Conservation (phyloP, 805 yeast genomes). For the Wickerhamiella siamensis region DNA sequence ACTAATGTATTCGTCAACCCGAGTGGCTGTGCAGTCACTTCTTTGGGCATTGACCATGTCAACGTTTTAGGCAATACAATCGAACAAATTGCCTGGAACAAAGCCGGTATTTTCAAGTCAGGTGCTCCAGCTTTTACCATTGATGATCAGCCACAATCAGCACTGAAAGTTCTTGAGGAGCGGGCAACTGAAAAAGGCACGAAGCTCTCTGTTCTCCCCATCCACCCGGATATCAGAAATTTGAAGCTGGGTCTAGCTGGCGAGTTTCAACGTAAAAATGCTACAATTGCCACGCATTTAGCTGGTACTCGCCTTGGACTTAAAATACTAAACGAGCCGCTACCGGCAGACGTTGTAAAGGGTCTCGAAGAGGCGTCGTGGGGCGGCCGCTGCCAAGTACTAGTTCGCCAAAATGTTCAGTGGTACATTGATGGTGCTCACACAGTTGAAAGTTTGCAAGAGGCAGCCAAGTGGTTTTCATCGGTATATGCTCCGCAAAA, state of each 20-base stretch:
- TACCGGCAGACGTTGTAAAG: constrained; percentile 13
- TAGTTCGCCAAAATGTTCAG: constrained; percentile 35
- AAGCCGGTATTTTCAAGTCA: constrained; percentile 77
- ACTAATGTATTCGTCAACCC: constrained; percentile 77
- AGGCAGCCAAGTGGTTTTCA: constrained; percentile 71
- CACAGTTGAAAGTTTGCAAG: constrained; percentile 71
- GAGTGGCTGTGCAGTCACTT: constrained; percentile 68
- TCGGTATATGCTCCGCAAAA: constrained; percentile 16
- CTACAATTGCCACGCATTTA: constrained; percentile 69
- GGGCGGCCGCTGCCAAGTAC: constrained; percentile 92
- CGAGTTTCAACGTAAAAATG: constrained; percentile 70
- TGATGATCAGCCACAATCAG: constrained; percentile 37
- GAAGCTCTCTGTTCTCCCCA: constrained; percentile 36
- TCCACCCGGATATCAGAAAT: constrained; percentile 27
- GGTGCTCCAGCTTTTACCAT: constrained; percentile 56
- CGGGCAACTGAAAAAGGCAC: constrained; percentile 56
- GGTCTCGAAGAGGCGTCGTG: constrained; percentile 32
- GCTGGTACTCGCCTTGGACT: constrained; percentile 36
- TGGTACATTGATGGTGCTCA: constrained; percentile 97
- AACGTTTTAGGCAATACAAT: constrained; percentile 74
- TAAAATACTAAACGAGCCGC: constrained; percentile 11
- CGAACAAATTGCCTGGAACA: constrained; percentile 89
- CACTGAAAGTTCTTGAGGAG: constrained; percentile 33
- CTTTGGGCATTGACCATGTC: constrained; percentile 87
- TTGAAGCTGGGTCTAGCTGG: constrained; percentile 35